These are phyloP conservation scores for Mortierella sp. DNA, from an alignment of 371 early-diverging fungal genomes.

Conservation along the genomic window DNA sequence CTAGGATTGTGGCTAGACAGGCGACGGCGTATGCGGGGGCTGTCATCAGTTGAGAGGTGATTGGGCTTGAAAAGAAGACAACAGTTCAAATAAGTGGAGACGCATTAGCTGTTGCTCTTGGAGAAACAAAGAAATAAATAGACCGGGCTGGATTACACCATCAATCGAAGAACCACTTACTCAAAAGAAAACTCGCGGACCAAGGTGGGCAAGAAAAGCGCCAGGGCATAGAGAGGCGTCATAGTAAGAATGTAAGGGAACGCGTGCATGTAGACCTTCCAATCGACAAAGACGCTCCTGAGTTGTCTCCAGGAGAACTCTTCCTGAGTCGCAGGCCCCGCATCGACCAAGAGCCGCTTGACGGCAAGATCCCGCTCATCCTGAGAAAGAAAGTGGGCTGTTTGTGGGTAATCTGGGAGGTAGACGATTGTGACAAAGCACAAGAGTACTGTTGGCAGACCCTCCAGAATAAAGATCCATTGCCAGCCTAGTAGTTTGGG, in stretches of 20 bases:
- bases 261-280: constrained; percentile 61
- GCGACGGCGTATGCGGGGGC: constrained; percentile 51
- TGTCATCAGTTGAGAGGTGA: constrained; percentile 50
- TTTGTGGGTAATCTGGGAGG: constrained; percentile 73
- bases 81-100: no score
- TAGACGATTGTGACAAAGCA: constrained; percentile 60
- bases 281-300: constrained; percentile 64
- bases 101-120: not conserved
- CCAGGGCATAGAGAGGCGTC: constrained; percentile 72
- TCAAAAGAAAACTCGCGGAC: constrained; percentile 61
- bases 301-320: constrained; percentile 70
- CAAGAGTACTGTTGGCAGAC: constrained; percentile 64
- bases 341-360: constrained; percentile 61
- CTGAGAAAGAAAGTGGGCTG: constrained; percentile 64
- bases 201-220: constrained; percentile 78
- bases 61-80: constrained; percentile 12
- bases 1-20: constrained; percentile 63
- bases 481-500: constrained; percentile 59
- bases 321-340: constrained; percentile 64
- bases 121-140: not conserved
- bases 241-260: constrained; percentile 67
- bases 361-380: constrained; percentile 66
- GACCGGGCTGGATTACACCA: not conserved
- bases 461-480: constrained; percentile 77
- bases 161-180: constrained; percentile 7